Percentiles rank a stretch among this genome's conserved stretches.
These are phyloP conservation scores for Simmondsia chinensis DNA, from an alignment of 148 eudicot species.

Conservation along the genomic window DNA sequence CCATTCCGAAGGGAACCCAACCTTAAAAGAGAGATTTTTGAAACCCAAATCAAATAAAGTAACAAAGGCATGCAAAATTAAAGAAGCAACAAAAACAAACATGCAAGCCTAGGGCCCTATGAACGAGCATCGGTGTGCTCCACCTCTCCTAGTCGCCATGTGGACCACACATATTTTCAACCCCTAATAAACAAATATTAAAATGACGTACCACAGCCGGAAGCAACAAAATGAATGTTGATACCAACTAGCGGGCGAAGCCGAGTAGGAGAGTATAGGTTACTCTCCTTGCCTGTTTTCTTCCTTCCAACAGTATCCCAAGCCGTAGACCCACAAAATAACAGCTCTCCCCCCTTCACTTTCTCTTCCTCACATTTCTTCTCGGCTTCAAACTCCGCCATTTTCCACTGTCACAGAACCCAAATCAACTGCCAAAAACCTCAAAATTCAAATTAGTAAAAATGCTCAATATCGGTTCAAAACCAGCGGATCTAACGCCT, in stretches of 20 bases:
- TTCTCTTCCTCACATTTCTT: constrained; percentile 32
- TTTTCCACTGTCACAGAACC: constrained; percentile 14
- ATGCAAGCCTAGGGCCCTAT: too few relatives aligned
- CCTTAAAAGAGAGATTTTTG: too few relatives aligned
- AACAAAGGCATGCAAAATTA: too few relatives aligned
- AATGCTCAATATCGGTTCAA: too few relatives aligned
- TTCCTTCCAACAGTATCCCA: constrained; percentile 81
- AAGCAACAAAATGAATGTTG: constrained; percentile 63
- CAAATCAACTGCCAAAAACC: constrained; percentile 15
- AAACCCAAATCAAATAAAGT: too few relatives aligned
- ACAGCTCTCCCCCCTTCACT: constrained; percentile 71
- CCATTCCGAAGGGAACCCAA: too few relatives aligned
- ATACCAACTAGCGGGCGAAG: constrained; percentile 87
- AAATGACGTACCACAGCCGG: constrained; percentile 61
- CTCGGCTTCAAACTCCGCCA: constrained; percentile 42
- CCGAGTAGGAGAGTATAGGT: constrained; percentile 67
- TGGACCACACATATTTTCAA: too few relatives aligned
- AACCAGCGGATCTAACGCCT: too few relatives aligned
- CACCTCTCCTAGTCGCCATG: too few relatives aligned
- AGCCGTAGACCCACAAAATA: constrained; percentile 75
- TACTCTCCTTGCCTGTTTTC: constrained; percentile 41
- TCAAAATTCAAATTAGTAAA: too few relatives aligned
- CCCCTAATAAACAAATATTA: neutral
- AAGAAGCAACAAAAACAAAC: too few relatives aligned
- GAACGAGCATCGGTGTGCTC: too few relatives aligned